These are phyloP conservation scores for Rhizomucor miehei DNA, from an alignment of 371 early-diverging fungal species.

Conservation along the genomic window DNA sequence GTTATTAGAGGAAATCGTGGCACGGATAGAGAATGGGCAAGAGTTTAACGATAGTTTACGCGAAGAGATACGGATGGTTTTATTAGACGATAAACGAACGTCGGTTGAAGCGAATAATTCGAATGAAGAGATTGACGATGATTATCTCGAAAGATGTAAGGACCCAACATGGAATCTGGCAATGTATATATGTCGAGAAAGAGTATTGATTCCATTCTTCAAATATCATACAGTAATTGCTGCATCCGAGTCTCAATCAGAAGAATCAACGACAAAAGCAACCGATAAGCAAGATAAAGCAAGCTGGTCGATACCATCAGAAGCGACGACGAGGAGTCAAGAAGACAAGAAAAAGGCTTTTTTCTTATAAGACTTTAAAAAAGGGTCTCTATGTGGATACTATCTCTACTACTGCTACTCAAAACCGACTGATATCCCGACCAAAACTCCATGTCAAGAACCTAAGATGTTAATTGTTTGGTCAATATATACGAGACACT, in stretches of 20 bases:
- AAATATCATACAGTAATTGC: no score
- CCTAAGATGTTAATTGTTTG: background rate
- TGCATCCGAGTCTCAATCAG: no score
- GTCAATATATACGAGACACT: no score
- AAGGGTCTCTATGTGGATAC: no score
- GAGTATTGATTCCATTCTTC: no score
- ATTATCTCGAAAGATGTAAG: slow-evolving; percentile 39
- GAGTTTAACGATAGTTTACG: slow-evolving; percentile 24
- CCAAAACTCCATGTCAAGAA: slow-evolving; percentile 57
- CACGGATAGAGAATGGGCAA: slow-evolving; percentile 38
- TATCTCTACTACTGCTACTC: background rate
- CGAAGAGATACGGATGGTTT: slow-evolving; percentile 40
- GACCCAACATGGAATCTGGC: background rate
- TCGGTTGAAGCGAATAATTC: background rate
- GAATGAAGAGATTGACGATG: slow-evolving; percentile 24
- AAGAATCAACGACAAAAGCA: no score
- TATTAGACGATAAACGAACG: slow-evolving; percentile 6
- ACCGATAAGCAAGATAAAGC: no score
- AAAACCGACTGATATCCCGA: slow-evolving; percentile 34
- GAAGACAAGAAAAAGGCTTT: no score
- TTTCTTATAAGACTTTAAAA: no score
- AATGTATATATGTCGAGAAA: no score
- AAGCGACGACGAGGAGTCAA: no score
- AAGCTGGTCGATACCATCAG: no score
- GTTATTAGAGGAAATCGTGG: slow-evolving; percentile 35